Evolutionary conservation across 2,329 filamentous ascomycete genomes (phyloP).

Genomic region (Ambrosiella cleistominuta): DNA sequence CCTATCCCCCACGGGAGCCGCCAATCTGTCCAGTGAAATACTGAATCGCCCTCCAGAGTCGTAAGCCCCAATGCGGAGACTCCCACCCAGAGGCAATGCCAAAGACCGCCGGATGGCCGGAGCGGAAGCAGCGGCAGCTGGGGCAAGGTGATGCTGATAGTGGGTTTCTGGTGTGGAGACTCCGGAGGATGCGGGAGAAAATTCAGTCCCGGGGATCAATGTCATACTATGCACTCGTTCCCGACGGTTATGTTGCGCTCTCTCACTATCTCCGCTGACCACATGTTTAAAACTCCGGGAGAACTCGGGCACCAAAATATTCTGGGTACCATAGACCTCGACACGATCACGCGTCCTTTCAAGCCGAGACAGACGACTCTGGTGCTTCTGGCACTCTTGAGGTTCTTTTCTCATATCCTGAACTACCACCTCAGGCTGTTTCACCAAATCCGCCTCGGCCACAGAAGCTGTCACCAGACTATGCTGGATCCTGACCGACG

Average conservation of each 20-base stretch:
- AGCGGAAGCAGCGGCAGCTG: background rate
- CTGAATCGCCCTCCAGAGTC: background rate
- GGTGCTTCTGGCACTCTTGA: too few relatives aligned
- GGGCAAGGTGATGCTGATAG: too few relatives aligned
- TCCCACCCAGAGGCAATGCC: conserved; percentile 1
- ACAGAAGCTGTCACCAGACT: background rate
- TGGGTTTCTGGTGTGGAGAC: background rate
- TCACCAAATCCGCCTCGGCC: background rate
- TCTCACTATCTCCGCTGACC: background rate
- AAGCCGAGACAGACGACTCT: too few relatives aligned
- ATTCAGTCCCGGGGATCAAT: background rate
- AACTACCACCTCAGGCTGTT: background rate
- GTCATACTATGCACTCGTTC: background rate
- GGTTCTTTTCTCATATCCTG: background rate
- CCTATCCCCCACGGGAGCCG: background rate
- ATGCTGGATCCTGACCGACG: background rate
- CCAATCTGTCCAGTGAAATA: background rate
- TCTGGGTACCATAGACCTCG: too few relatives aligned
- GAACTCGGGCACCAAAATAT: background rate
- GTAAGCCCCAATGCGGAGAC: background rate
- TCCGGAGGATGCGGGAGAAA: background rate
- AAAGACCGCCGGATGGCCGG: background rate
- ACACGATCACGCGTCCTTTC: too few relatives aligned
- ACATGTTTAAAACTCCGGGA: background rate
- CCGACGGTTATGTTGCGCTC: background rate